Conservation (phyloP, 768 basidiomycete species). For the Strobilomyces dryophilus region DNA sequence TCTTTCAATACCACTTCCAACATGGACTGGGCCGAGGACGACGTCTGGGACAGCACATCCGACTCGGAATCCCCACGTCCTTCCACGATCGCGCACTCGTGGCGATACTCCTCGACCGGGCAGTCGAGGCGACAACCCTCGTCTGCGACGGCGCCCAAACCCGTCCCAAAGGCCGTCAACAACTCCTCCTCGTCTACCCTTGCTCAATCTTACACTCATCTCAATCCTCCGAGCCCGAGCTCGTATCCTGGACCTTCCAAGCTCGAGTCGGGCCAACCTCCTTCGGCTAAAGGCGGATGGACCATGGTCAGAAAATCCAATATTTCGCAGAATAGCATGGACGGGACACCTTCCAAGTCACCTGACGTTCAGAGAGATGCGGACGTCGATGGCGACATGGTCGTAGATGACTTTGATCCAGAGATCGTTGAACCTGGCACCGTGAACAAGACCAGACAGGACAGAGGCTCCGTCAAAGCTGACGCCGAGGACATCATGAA, state of each 20-base stretch:
- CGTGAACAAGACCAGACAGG: conserved; percentile 40
- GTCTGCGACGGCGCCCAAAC: conserved; percentile 44
- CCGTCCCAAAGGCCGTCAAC: conserved; percentile 45
- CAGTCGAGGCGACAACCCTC: conserved; percentile 27
- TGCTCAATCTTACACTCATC: conserved; percentile 78
- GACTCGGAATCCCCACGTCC: conserved; percentile 69
- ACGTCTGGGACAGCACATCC: conserved; percentile 82
- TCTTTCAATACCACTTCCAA: conserved; percentile 41
- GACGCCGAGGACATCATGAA: conserved; percentile 74
- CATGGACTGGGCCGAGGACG: conserved; percentile 78
- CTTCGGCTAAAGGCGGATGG: conserved; percentile 61
- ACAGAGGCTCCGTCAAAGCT: conserved; percentile 49
- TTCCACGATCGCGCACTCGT: conserved; percentile 45
- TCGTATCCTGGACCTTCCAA: conserved; percentile 59
- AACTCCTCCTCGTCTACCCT: conserved; percentile 64
- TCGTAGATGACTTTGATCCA: conserved; percentile 70
- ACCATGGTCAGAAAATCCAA: conserved; percentile 61
- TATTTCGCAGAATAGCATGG: conserved; percentile 23
- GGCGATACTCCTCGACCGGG: conserved; percentile 32
- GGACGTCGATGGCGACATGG: conserved; percentile 74
- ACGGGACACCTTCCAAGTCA: conserved; percentile 20
- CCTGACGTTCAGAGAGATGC: conserved; percentile 40
- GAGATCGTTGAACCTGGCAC: conserved; percentile 38
- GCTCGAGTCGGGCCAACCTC: conserved; percentile 36
- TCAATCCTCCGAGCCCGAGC: conserved; percentile 67